phyloP scores from a whole-genome alignment of 495 filamentous ascomycete genomes.

The Lophiotrema nucula region DNA sequence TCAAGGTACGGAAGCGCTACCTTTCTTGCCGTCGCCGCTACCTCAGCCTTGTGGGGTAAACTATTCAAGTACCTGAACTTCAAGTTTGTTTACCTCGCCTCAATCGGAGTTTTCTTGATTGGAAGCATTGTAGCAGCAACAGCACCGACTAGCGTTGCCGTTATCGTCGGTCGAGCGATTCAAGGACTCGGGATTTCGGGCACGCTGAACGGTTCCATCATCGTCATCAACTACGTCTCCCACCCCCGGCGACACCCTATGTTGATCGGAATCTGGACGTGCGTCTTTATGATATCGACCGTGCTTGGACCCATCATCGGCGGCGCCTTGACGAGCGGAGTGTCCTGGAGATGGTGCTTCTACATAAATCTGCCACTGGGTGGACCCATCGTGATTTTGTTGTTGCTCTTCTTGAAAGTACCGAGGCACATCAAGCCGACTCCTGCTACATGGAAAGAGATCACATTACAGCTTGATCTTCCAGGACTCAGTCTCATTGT shows the following conservation, averaged over 20 bases:
- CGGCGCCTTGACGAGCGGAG: slow-evolving; percentile 5
- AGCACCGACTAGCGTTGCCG: slow-evolving; percentile 5
- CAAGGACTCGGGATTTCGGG: slow-evolving; percentile 14
- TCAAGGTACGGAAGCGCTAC: slow-evolving; percentile 20
- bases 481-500: slow-evolving; percentile 31
- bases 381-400: slow-evolving; percentile 25
- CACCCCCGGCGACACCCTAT: slow-evolving; percentile 8
- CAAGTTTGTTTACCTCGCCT: slow-evolving; percentile 4
- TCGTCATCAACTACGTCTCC: slow-evolving; percentile 4
- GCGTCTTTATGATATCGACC: slow-evolving; percentile 10
- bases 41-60: slow-evolving; percentile 10
- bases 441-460: slow-evolving; percentile 34
- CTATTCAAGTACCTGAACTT: slow-evolving; percentile 10
- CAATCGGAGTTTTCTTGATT: slow-evolving; percentile 6
- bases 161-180: slow-evolving; percentile 25
- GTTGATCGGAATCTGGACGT: slow-evolving; percentile 12
- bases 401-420: slow-evolving; percentile 36
- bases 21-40: slow-evolving; percentile 4
- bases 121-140: slow-evolving; percentile 14
- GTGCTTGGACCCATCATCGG: slow-evolving; percentile 17
- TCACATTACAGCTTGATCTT: slow-evolving; percentile 42
- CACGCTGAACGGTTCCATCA: neutral
- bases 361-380: slow-evolving; percentile 37
- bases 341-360: slow-evolving; percentile 27
- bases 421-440: slow-evolving; percentile 22